phyloP scores from a whole-genome alignment of 73 alveolate genomes.

The Paramecium tetraurelia region DNA sequence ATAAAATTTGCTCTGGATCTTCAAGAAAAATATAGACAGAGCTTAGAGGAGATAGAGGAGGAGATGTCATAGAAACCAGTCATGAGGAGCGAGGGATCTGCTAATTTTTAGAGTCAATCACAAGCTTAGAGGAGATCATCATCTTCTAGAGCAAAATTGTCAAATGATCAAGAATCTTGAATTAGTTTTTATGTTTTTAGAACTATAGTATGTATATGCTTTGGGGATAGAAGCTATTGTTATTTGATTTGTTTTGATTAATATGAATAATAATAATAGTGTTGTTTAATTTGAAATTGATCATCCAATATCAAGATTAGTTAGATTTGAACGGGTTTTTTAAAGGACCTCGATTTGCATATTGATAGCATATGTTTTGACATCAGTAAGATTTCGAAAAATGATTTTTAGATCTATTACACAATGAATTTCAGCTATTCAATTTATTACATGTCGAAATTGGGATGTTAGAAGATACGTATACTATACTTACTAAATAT shows the following conservation, averaged over 20 bases:
- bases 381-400: background rate
- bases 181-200: background rate
- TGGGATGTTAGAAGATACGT: constrained; percentile 14
- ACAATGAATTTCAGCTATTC: constrained; percentile 13
- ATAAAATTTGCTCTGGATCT: background rate
- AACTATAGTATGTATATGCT: background rate
- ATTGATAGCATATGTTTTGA: background rate
- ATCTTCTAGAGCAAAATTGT: background rate
- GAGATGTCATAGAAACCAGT: background rate
- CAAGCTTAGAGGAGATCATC: background rate
- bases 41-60: background rate
- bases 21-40: background rate
- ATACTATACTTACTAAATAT: constrained; percentile 22
- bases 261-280: background rate
- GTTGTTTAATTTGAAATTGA: background rate
- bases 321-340: background rate
- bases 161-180: background rate
- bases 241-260: background rate
- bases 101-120: background rate
- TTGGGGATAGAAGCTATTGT: background rate
- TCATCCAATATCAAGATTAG: constrained; percentile 7
- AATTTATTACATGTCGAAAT: background rate
- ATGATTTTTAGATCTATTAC: background rate
- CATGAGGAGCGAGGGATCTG: background rate
- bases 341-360: constrained; percentile 7